Percentiles rank a stretch among this genome's conserved stretches.
phyloP scores from a whole-genome alignment of 768 basidiomycete species.

The Termitomyces sp. region DNA sequence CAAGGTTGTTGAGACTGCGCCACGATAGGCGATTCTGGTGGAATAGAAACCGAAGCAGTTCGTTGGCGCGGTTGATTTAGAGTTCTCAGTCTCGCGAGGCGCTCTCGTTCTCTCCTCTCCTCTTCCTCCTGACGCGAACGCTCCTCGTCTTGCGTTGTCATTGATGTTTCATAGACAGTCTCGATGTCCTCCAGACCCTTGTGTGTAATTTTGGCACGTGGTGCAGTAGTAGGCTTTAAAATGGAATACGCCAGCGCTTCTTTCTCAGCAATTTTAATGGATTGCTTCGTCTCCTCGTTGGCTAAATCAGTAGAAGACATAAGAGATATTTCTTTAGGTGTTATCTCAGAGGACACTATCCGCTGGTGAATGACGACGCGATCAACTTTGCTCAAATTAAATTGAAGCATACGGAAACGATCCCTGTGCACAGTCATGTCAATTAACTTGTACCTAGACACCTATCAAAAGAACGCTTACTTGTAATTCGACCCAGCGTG shows the following conservation, averaged over 20 bases:
- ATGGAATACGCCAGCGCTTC: constrained; percentile 85
- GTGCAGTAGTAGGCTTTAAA: constrained; percentile 61
- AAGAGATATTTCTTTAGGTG: constrained; percentile 67
- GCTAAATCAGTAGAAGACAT: constrained; percentile 90
- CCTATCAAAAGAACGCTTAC: constrained; percentile 33
- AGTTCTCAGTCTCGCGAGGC: constrained; percentile 54
- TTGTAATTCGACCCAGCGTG: constrained; percentile 76
- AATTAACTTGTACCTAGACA: neutral
- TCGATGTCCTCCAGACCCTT: constrained; percentile 92
- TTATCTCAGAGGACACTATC: constrained; percentile 62
- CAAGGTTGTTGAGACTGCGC: constrained; percentile 37
- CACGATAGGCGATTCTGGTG: constrained; percentile 66
- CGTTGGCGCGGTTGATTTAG: constrained; percentile 41
- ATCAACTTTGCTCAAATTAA: constrained; percentile 82
- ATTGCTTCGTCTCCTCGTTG: constrained; percentile 79
- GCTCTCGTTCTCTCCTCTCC: constrained; percentile 66
- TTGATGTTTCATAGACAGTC: constrained; percentile 50
- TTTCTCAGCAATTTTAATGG: constrained; percentile 77
- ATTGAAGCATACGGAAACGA: constrained; percentile 85
- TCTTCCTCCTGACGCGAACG: constrained; percentile 61
- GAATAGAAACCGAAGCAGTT: constrained; percentile 54
- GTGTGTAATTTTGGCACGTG: constrained; percentile 82
- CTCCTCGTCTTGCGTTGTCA: constrained; percentile 44
- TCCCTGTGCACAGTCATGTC: constrained; percentile 43
- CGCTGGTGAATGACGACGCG: constrained; percentile 75